Conservation (phyloP, 352 stramenopile species). For the Globisporangium mamillatum region DNA sequence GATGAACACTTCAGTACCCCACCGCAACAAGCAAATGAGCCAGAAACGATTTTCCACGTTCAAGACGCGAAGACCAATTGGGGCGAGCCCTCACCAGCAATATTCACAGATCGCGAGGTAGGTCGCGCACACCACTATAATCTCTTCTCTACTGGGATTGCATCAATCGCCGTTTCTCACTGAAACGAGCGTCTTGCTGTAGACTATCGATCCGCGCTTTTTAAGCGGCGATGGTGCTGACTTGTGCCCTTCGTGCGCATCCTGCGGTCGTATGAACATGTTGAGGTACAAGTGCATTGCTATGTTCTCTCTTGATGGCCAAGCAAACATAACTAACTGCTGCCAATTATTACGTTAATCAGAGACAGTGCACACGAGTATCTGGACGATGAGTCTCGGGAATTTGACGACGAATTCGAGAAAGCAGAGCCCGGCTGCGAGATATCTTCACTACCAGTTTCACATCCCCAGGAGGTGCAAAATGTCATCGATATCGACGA, state of each 20-base stretch:
- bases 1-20: background rate
- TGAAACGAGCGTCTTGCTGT: background rate
- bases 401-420: background rate
- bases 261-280: background rate
- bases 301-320: background rate
- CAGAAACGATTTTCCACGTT: conserved; percentile 15
- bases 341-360: background rate
- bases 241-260: background rate
- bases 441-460: background rate
- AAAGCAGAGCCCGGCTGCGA: background rate
- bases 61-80: conserved; percentile 19
- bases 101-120: background rate
- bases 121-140: background rate
- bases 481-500: background rate
- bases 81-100: background rate
- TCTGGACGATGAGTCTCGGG: background rate
- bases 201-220: background rate
- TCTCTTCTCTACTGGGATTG: background rate
- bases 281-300: background rate
- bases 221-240: too few relatives aligned
- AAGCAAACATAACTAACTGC: background rate
- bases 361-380: background rate
- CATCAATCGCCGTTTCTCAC: background rate
- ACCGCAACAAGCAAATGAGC: background rate
- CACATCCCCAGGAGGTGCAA: background rate